These are phyloP conservation scores for Xylaria sp. DNA, from an alignment of 2,329 filamentous ascomycete species.

Conservation along the genomic window DNA sequence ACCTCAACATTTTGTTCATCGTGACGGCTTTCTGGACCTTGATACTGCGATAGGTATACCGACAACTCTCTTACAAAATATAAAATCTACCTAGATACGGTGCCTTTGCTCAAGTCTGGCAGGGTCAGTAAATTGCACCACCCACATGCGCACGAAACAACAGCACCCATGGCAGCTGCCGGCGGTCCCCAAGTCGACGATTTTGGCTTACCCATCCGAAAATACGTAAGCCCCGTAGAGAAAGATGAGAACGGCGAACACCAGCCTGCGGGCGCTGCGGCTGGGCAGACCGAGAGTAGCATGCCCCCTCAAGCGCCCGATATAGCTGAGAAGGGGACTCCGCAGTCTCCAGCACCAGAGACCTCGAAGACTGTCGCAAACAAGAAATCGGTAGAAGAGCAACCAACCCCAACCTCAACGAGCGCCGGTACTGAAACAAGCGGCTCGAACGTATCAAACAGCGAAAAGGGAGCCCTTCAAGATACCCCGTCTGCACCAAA, in stretches of 20 bases:
- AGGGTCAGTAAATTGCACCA: slow-evolving; percentile 28
- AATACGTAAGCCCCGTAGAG: slow-evolving; percentile 53
- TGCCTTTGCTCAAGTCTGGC: slow-evolving; percentile 43
- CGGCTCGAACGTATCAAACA: slow-evolving; percentile 48
- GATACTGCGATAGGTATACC: neutral
- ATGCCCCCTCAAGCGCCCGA: neutral
- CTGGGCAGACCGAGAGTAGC: slow-evolving; percentile 9
- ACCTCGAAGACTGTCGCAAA: slow-evolving; percentile 21
- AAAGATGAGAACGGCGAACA: slow-evolving; percentile 23
- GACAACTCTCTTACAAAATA: slow-evolving; percentile 27
- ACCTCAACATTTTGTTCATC: slow-evolving; percentile 22
- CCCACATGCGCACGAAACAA: slow-evolving; percentile 49
- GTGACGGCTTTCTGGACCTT: slow-evolving; percentile 2
- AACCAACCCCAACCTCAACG: slow-evolving; percentile 37
- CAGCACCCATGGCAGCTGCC: slow-evolving; percentile 48
- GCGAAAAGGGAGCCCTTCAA: slow-evolving; percentile 55
- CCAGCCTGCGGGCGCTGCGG: slow-evolving; percentile 24
- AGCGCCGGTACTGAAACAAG: slow-evolving; percentile 37
- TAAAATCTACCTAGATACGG: slow-evolving; percentile 6
- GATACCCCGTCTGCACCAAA: slow-evolving; percentile 51
- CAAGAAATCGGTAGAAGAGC: slow-evolving; percentile 28
- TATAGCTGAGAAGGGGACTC: neutral
- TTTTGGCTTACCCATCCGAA: slow-evolving; percentile 74
- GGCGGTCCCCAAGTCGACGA: slow-evolving; percentile 69
- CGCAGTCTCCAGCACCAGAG: slow-evolving; percentile 1